Evolutionary conservation across 176 grass and related monocot species (phyloP).

Genomic region (Oryza glumipatula): DNA sequence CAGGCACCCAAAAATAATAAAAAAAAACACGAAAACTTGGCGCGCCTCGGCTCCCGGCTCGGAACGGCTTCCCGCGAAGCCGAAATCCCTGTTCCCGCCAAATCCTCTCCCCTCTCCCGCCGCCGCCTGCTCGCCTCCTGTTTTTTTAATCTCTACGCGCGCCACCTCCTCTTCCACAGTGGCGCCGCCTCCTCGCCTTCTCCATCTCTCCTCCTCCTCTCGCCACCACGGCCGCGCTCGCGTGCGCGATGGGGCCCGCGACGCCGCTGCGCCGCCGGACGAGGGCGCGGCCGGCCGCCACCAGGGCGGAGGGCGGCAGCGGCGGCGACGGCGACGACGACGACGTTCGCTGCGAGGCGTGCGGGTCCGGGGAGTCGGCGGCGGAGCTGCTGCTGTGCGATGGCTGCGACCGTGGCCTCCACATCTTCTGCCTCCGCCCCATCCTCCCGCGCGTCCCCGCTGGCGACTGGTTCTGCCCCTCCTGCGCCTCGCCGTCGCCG

Average conservation of each 20-base stretch:
- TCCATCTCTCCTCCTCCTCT: no score
- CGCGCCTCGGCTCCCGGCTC: background rate
- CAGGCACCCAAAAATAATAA: background rate
- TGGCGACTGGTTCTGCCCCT: conserved; percentile 84
- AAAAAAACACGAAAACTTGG: background rate
- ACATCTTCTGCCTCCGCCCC: conserved; percentile 93
- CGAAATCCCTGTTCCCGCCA: conserved; percentile 36
- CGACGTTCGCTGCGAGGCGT: conserved; percentile 58
- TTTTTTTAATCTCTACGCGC: conserved; percentile 22
- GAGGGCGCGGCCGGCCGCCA: conserved; percentile 34
- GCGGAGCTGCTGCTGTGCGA: conserved; percentile 91
- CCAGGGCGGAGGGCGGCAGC: background rate
- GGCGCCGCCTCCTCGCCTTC: background rate
- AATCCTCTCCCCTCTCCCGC: conserved; percentile 37
- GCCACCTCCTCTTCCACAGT: background rate
- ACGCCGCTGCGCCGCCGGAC: conserved; percentile 49
- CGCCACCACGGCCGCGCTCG: no score
- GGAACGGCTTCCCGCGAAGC: conserved; percentile 43
- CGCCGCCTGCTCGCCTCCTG: background rate
- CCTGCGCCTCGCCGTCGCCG: conserved; percentile 43
- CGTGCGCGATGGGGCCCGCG: conserved; percentile 38
- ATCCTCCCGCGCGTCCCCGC: conserved; percentile 78
- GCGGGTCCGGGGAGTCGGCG: conserved; percentile 62
- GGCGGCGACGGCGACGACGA: background rate
- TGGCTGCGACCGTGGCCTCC: conserved; percentile 75